Percentiles rank a stretch among this genome's conserved stretches.
These are phyloP conservation scores for Annulohypoxylon bovei DNA, from an alignment of 495 filamentous ascomycete species.

Conservation along the genomic window DNA sequence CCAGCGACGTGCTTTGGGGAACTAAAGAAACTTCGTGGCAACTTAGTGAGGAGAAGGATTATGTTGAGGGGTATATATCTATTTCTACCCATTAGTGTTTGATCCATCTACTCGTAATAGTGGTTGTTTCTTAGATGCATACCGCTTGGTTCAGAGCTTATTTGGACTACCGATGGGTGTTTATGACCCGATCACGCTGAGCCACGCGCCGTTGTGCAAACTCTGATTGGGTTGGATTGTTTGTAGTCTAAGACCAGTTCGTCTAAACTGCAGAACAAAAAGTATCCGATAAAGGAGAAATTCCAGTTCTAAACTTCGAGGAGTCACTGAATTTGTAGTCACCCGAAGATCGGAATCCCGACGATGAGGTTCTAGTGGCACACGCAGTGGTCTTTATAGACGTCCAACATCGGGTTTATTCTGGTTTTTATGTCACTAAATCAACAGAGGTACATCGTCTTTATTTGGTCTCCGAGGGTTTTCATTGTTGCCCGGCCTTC, in stretches of 20 bases:
- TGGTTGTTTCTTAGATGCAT: constrained; percentile 11
- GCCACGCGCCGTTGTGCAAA: constrained; percentile 22
- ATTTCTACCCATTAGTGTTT: neutral
- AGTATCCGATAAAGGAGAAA: constrained; percentile 10
- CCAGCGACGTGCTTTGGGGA: neutral
- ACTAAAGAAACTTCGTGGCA: neutral
- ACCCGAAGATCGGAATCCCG: constrained; percentile 25
- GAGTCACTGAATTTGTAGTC: neutral
- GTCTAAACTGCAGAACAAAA: neutral
- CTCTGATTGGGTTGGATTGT: constrained; percentile 30
- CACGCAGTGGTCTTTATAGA: neutral
- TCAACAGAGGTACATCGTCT: neutral
- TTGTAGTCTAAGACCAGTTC: constrained; percentile 8
- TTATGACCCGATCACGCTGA: constrained; percentile 32
- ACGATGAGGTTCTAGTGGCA: constrained; percentile 7
- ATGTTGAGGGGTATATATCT: neutral
- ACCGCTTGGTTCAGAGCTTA: constrained; percentile 16
- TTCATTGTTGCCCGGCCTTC: neutral
- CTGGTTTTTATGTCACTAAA: neutral
- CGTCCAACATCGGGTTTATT: neutral
- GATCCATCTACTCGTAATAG: neutral
- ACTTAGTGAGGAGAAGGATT: neutral
- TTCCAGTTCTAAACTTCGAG: neutral
- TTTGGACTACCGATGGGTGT: constrained; percentile 23
- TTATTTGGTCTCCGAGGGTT: neutral